Evolutionary conservation across 2,329 filamentous ascomycete genomes (phyloP), one percentile per base, ranked within the genome.

Genomic region (Mycosphaerella arachidis): DNA sequence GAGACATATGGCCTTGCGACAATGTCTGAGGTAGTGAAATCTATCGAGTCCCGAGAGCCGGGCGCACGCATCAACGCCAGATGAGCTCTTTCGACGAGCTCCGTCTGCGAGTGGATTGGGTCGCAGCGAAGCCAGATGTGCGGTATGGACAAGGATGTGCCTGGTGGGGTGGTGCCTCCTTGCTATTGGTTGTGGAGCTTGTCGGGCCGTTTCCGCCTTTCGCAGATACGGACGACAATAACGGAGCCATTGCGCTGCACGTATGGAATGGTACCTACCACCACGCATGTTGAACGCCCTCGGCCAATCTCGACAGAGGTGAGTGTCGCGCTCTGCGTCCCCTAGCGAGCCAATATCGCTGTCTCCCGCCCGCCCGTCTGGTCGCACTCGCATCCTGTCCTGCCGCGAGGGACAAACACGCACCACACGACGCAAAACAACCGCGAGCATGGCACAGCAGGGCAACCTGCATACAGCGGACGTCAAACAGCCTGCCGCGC

Each of bases 381-480:
- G 50, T 43, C 40, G 16, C 40, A 52, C 57, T 50, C 37, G 46
- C 48, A 61, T 59, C 58, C 51, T 59, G 58, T 58, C 54, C 52
- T 40, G 60, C 62, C 63, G 63, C 61, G 61, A 63, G 61, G 57
- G 55, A 62, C 63, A 63, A 66, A 66, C 63, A 62, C 57, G 52
- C 57, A 56, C 43, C 46, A 30, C 59, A 53, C 58, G 54, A 58
- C 57, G 58, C 60, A 60, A 64, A 60, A 57, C 59, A 61, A 16
- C 62, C 62, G 62, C 37, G 27, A 55, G 62, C 64, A 64, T 64
- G 64, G 64, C 60, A 66, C 62, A 58, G 56, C 62, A 64, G 60
- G 55, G 55, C 48, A 40, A 59, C 64, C 60, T 66, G 62, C 62
- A 64, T 64, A 51, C 59, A 58, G 56, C 55, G 56, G 57, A 54